These are phyloP conservation scores for Didymellaceae sp. DNA, from an alignment of 2,329 filamentous ascomycete species.

Conservation along the genomic window DNA sequence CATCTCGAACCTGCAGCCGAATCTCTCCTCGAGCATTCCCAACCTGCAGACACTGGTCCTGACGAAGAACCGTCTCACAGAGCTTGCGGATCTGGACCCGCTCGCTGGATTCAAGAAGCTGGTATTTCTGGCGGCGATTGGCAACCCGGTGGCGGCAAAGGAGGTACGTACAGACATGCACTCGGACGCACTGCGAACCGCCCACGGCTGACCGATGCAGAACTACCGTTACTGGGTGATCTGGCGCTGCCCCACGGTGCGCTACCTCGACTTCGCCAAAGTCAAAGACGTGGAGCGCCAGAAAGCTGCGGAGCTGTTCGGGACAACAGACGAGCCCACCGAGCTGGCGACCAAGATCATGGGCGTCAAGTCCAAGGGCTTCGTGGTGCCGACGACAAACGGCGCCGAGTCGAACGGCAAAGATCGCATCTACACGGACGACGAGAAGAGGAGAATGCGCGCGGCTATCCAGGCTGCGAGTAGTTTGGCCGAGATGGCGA, in stretches of 20 bases:
- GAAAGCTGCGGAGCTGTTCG: conserved; percentile 81
- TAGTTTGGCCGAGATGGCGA: conserved; percentile 87
- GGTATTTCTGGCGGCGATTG: conserved; percentile 80
- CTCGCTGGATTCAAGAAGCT: conserved; percentile 71
- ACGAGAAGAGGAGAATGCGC: conserved; percentile 84
- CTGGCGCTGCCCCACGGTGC: conserved; percentile 81
- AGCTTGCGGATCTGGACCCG: conserved; percentile 88
- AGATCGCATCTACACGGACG: conserved; percentile 80
- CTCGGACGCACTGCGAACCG: not conserved
- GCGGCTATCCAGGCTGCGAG: conserved; percentile 87
- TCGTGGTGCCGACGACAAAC: conserved; percentile 62
- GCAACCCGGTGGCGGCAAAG: conserved; percentile 90
- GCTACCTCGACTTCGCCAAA: conserved; percentile 91
- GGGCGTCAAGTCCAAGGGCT: conserved; percentile 79
- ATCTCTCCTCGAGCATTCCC: conserved; percentile 76
- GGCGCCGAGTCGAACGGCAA: conserved; percentile 44
- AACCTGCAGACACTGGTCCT: conserved; percentile 83
- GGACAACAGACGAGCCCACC: conserved; percentile 77
- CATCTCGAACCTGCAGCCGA: conserved; percentile 78
- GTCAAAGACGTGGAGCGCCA: conserved; percentile 85
- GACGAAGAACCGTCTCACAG: conserved; percentile 79
- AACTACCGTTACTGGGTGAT: conserved; percentile 92
- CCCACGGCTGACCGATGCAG: conserved; percentile 54
- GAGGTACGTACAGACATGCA: conserved; percentile 65
- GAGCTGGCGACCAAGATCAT: conserved; percentile 78